Evolutionary conservation across 495 filamentous ascomycete genomes (phyloP), one percentile per base, ranked within the genome.

Genomic region (Tetracladium setigerum): DNA sequence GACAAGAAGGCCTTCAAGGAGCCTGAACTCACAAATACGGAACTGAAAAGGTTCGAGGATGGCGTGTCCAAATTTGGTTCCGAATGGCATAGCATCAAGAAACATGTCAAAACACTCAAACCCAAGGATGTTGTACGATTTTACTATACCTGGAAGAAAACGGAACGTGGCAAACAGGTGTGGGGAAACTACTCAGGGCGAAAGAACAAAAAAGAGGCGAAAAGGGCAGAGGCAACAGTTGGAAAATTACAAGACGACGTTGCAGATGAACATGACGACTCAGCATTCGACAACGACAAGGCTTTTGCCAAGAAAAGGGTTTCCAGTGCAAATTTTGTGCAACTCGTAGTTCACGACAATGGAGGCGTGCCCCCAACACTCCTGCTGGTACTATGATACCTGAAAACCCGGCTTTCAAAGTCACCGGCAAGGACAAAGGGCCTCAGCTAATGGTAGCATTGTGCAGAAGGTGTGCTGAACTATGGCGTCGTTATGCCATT

Each of bases 101-200:
- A 84, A 55, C 86, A 95, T 62, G 84, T 95, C 55, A 89, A 87
- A 61, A 86, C 85, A 0, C 77, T 88, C 24, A 79, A 75, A 34
- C 77, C 87, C 50, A 79, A 77, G 30, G 78, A 87, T 40, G 84
- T 96, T 47, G 87, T 92, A 22, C 82, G 92, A 10, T 95, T 85
- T 50, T 99, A 97, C 62, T 97, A 97, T 63, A 85, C 85, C 56
- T 99, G 94, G 94, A 99, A 99, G 71, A 96, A 96, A 63, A 89
- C 89, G 0, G 78, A 84, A 1, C 75, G 80, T 38, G 92, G 94
- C 22, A 81, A 77, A 55, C 78, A 89, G 56, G 77, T 99, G 19
- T 97, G 94, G 94, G 87, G 86, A 30, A 83, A 78, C 42, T 95
- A 85, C 48, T 83, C 87, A 47, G 87, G 84, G 5, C 73, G 92